Evolutionary conservation across 1,139 yeast genomes (phyloP), one percentile per base, ranked within the genome.

Genomic region (Geotrichum reessii): DNA sequence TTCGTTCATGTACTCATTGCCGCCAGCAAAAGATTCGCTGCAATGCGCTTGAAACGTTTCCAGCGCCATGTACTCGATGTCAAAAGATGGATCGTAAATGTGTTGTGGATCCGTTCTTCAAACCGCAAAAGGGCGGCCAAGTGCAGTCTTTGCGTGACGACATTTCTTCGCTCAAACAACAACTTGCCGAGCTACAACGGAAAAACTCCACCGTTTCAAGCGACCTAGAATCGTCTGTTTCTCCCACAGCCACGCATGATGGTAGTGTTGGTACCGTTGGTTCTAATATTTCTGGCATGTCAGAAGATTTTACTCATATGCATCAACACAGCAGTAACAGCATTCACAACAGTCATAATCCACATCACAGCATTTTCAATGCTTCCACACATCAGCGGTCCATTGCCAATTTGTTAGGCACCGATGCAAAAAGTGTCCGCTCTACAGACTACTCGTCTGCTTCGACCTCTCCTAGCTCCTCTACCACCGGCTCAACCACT

Each of bases 1-100:
- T 91, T 1, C 87, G 96, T 0, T 87, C 96, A 3, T 91, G 97
- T 69, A 88, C 96, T 0, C 95, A 90, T 68, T 91, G 97, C 70
- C 83, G 97, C 57, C 97, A 91, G 70, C 97, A 91, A 70, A 91
- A 91, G 72, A 90, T 91, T 73, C 87, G 87, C 68, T 91, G 97
- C 73, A 89, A 91, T 69, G 97, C 97, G 0, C 81, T 89, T 2
- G 93, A 87, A 25, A 84, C 86, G 62, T 87, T 81, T 65, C 97
- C 97, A 1, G 78, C 78, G n/a, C 89, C 96, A 0, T 91, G 97
- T 71, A 81, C 86, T 40, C 74, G 97, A 61, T 91, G 97, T 72
- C 85, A 83, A 53, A 78, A 87, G 67, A 86, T 87, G 88, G 85
- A 84, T 1, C 77, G 91, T 50, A 81, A 80, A 61, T 91, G 97